These are phyloP conservation scores for Dioscorea cayenensis DNA, from an alignment of 116 monocot genomes.

Conservation along the genomic window DNA sequence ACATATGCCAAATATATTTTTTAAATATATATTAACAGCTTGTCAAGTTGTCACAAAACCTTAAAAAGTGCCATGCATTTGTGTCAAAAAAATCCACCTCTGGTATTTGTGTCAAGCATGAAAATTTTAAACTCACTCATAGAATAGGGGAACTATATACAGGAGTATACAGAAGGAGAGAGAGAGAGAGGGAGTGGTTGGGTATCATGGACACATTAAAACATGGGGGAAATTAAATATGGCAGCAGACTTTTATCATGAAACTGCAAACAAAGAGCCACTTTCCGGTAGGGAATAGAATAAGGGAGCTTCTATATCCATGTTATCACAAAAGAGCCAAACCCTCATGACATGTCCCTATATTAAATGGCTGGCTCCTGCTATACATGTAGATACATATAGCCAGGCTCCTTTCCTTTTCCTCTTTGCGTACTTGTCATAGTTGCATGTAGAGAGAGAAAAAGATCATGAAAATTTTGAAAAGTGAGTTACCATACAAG, in stretches of 20 bases:
- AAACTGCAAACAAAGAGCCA: constrained; percentile 1
- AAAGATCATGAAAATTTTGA: too few species aligned
- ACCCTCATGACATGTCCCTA: not conserved
- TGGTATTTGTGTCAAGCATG: too few species aligned
- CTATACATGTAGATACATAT: not conserved
- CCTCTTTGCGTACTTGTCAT: not conserved
- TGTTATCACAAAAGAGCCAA: not conserved
- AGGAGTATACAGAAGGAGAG: too few species aligned
- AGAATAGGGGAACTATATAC: too few species aligned
- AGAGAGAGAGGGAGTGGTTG: too few species aligned
- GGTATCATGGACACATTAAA: not conserved
- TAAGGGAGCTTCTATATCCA: constrained; percentile 3
- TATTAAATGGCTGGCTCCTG: not conserved
- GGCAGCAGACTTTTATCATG: not conserved
- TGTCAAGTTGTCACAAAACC: too few species aligned
- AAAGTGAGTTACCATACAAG: too few species aligned
- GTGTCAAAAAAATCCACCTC: too few species aligned
- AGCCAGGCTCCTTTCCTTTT: not conserved
- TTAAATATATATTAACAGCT: too few species aligned
- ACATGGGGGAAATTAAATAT: not conserved
- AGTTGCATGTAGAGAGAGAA: not conserved
- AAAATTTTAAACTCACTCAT: too few species aligned
- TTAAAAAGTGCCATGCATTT: too few species aligned
- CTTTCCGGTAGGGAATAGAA: constrained; percentile 5
- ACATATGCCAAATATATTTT: too few species aligned